Evolutionary conservation across 768 basidiomycete species (phyloP).

Genomic region (Lactarius deliciosus): DNA sequence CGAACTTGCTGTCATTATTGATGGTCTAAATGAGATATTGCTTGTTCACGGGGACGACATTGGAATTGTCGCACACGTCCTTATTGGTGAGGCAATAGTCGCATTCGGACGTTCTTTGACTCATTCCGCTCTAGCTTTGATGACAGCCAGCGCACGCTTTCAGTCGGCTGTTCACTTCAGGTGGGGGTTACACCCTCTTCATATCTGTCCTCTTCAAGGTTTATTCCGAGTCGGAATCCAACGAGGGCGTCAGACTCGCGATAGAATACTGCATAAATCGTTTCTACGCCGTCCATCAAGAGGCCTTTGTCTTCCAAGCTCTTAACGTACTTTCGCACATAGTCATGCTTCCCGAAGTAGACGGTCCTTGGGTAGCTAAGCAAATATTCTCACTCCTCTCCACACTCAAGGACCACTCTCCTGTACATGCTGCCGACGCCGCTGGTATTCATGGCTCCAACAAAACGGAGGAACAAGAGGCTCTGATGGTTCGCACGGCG

Average conservation of each 20-base stretch:
- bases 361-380: conserved; percentile 52
- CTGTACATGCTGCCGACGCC: conserved; percentile 49
- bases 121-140: conserved; percentile 48
- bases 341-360: conserved; percentile 47
- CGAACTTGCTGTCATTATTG: conserved; percentile 64
- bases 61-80: conserved; percentile 70
- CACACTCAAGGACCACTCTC: conserved; percentile 49
- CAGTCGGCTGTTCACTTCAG: conserved; percentile 70
- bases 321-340: conserved; percentile 62
- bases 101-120: neutral
- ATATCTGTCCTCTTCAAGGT: conserved; percentile 71
- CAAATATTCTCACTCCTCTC: conserved; percentile 59
- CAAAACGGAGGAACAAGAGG: conserved; percentile 65
- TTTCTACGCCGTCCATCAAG: conserved; percentile 72
- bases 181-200: conserved; percentile 71
- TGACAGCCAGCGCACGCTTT: conserved; percentile 77
- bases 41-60: conserved; percentile 69
- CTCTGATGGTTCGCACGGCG: conserved; percentile 63
- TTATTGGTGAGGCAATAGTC: conserved; percentile 56
- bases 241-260: conserved; percentile 58
- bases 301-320: conserved; percentile 72
- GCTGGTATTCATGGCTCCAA: conserved; percentile 68
- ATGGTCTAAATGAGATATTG: conserved; percentile 70
- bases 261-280: conserved; percentile 71
- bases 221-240: conserved; percentile 59